These are phyloP conservation scores for sorghum (Sorghum bicolor) DNA, from an alignment of 176 grass and related monocot genomes.

Conservation along the genomic window DNA sequence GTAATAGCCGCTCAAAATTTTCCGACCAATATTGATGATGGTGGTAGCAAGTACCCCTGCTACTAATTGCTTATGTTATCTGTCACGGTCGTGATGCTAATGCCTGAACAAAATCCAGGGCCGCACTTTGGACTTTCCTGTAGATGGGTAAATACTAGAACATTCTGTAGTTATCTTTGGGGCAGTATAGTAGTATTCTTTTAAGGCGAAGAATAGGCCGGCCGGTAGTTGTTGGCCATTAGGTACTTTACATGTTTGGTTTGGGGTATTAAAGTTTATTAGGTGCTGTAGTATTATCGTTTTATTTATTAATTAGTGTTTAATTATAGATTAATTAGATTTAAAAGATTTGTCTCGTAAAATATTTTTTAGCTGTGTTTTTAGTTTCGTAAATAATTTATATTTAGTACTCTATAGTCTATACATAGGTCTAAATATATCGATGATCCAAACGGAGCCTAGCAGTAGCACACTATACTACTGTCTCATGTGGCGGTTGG, in stretches of 20 bases:
- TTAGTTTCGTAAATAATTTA: no score
- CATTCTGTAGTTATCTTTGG: not conserved
- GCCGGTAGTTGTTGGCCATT: conserved; percentile 22
- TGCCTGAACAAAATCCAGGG: conserved; percentile 12
- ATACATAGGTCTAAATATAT: no score
- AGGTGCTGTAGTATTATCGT: no score
- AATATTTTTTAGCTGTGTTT: no score
- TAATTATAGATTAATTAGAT: no score
- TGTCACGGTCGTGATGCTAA: conserved; percentile 24
- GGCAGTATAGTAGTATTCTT: not conserved
- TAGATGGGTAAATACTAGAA: not conserved
- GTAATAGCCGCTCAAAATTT: not conserved
- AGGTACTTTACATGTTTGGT: no score
- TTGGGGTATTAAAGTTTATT: no score
- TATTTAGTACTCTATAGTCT: no score
- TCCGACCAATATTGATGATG: not conserved
- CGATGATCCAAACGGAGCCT: no score
- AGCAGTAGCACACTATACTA: not conserved
- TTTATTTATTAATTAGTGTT: no score
- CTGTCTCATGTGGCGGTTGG: conserved; percentile 16
- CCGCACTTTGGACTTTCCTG: not conserved
- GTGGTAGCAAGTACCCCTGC: not conserved
- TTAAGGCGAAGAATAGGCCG: not conserved
- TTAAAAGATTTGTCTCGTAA: no score
- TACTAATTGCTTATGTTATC: not conserved